Evolutionary conservation across 495 filamentous ascomycete species (phyloP), one percentile per base, ranked within the genome.

Genomic region (Thozetella sp.): DNA sequence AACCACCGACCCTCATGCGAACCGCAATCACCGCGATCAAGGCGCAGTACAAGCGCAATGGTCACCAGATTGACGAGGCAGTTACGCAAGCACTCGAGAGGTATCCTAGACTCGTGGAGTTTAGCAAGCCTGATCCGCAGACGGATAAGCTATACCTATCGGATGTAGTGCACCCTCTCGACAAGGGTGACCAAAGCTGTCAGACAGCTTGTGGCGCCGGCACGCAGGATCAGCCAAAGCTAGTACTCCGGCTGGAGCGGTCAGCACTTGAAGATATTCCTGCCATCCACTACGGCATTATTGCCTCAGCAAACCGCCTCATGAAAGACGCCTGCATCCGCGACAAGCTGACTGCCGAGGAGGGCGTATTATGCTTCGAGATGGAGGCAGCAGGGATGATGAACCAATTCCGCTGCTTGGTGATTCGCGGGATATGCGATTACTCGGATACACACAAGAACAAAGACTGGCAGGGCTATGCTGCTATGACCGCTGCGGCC

Each of bases 381-480:
- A 67, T 56, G 17, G 58, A 62, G 24, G 62, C 58, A 25, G 65
- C 65, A 15, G 62, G 62, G 12, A 55, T 67, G 0, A 51, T 54
- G 43, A 61, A 65, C 13, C 40, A 55, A 23, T 58, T 69, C 20
- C 67, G 63, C 17, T 67, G 58, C 54, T 15, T 76, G 0, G 62
- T 78, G 6, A 71, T 76, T 58, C 75, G 75, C 54, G 68, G 68
- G 4, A 70, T 75, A 13, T 72, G 66, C 51, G 72, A 78, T 53
- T 78, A 78, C 61, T 64, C 73, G 22, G 74, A 77, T 55, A 67
- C 68, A 55, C 72, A 74, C 51, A 75, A 73, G 53, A 66, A 69
- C 58, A 68, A 77, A 56, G 56, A 55, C 11, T 77, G 71, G 72
- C 72, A 75, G 45, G 26, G 51, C 11, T 75, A 74, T 60, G 72